Percentiles rank a stretch among this genome's conserved stretches.
Conservation (phyloP, 768 basidiomycete species). For the Boletellus sp. region DNA sequence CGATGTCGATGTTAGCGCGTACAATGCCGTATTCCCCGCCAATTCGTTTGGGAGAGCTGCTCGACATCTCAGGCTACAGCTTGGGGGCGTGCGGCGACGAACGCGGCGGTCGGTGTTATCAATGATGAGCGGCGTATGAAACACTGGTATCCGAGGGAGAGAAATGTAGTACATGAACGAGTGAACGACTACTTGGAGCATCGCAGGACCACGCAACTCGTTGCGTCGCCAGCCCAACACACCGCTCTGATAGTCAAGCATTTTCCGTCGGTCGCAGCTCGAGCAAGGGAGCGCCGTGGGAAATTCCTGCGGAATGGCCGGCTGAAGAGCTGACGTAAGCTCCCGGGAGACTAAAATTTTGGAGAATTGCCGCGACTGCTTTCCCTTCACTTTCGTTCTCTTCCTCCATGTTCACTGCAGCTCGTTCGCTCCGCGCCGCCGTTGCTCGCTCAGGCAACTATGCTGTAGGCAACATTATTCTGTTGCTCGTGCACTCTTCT, state of each 20-base stretch:
- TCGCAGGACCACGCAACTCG: too few species aligned
- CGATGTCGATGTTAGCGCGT: constrained; percentile 64
- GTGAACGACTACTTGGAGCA: too few species aligned
- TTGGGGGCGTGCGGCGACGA: too few species aligned
- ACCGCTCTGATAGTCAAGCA: neutral
- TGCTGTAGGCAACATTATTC: constrained; percentile 44
- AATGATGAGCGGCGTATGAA: neutral
- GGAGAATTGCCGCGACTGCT: constrained; percentile 33
- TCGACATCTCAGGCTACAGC: constrained; percentile 15
- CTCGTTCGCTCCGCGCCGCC: constrained; percentile 59
- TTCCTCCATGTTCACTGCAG: constrained; percentile 69
- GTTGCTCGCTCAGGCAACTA: constrained; percentile 58
- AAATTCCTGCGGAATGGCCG: constrained; percentile 9
- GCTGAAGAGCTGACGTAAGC: constrained; percentile 24
- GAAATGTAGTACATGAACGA: too few species aligned
- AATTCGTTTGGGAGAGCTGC: constrained; percentile 39
- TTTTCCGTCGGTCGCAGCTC: constrained; percentile 6
- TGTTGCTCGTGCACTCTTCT: neutral
- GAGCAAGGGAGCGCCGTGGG: too few species aligned
- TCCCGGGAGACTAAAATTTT: constrained; percentile 43
- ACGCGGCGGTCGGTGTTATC: too few species aligned
- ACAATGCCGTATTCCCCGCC: constrained; percentile 77
- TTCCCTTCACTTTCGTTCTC: constrained; percentile 33
- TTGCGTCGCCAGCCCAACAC: neutral
- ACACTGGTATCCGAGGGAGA: neutral